These are phyloP conservation scores for Nannizziopsis barbatae DNA, from an alignment of 2,329 filamentous ascomycete species.

Conservation along the genomic window DNA sequence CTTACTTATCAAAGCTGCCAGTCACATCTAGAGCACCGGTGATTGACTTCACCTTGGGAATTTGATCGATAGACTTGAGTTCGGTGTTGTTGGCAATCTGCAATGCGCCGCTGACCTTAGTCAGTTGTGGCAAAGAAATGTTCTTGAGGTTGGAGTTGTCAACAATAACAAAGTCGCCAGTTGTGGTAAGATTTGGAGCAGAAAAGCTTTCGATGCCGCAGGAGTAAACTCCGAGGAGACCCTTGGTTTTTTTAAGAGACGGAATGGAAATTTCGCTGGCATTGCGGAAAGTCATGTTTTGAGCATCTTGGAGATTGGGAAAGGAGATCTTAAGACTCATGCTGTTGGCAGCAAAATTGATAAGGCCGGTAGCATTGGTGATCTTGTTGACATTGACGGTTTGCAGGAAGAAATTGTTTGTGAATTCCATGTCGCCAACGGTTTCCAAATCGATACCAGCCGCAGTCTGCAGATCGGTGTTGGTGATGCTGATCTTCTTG, in stretches of 20 bases:
- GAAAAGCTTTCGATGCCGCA: slow-evolving; percentile 45
- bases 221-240: slow-evolving; percentile 72
- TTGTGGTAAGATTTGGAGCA: slow-evolving; percentile 38
- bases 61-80: slow-evolving; percentile 53
- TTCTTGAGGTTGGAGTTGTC: slow-evolving; percentile 53
- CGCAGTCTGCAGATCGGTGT: slow-evolving; percentile 74
- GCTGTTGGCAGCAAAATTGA: slow-evolving; percentile 74
- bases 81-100: slow-evolving; percentile 83
- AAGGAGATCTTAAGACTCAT: slow-evolving; percentile 59
- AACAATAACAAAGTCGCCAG: slow-evolving; percentile 46
- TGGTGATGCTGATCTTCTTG: slow-evolving; percentile 60
- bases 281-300: slow-evolving; percentile 74
- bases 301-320: slow-evolving; percentile 65
- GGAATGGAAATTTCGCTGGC: slow-evolving; percentile 63
- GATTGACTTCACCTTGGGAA: slow-evolving; percentile 58
- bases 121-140: slow-evolving; percentile 61
- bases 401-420: slow-evolving; percentile 78
- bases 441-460: slow-evolving; percentile 67
- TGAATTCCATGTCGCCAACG: slow-evolving; percentile 65
- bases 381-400: slow-evolving; percentile 63
- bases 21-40: slow-evolving; percentile 73
- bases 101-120: slow-evolving; percentile 63
- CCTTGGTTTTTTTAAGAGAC: slow-evolving; percentile 59
- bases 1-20: slow-evolving; percentile 71
- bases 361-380: slow-evolving; percentile 56